Conservation (phyloP, 495 filamentous ascomycete genomes). For the Daldinia bambusicola region DNA sequence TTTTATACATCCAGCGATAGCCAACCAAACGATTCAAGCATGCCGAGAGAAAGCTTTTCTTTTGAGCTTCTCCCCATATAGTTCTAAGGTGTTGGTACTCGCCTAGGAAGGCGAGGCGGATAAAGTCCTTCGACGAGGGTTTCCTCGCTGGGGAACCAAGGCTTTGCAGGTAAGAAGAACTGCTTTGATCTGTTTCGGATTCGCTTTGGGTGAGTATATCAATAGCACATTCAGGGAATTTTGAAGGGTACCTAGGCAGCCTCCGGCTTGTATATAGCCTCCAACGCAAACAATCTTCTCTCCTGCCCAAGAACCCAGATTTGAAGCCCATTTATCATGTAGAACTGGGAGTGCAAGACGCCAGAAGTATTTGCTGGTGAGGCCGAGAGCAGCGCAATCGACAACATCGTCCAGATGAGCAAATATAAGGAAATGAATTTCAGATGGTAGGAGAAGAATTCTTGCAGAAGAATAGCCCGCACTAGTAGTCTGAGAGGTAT, state of each 20-base stretch:
- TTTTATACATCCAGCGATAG: neutral
- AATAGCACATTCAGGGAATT: too few relatives aligned
- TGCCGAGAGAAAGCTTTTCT: neutral
- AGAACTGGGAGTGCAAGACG: neutral
- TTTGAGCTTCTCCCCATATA: neutral
- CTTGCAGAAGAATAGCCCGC: neutral
- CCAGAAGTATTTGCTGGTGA: neutral
- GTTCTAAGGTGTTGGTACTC: neutral
- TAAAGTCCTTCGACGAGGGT: too few relatives aligned
- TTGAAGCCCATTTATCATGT: neutral
- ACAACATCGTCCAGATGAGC: neutral
- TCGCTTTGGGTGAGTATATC: too few relatives aligned
- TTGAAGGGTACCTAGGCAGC: neutral
- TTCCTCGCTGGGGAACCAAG: too few relatives aligned
- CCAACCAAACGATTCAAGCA: neutral
- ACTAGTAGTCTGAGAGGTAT: neutral
- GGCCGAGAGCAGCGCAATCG: neutral
- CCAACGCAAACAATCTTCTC: neutral
- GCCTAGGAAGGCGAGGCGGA: too few relatives aligned
- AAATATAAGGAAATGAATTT: neutral
- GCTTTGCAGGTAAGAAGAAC: too few relatives aligned
- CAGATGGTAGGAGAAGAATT: neutral
- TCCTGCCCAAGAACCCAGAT: neutral
- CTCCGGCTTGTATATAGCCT: neutral
- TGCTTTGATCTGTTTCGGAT: too few relatives aligned